phyloP scores from a whole-genome alignment of 1,284 basidiomycete genomes.

The Trichosporon ovoides region DNA sequence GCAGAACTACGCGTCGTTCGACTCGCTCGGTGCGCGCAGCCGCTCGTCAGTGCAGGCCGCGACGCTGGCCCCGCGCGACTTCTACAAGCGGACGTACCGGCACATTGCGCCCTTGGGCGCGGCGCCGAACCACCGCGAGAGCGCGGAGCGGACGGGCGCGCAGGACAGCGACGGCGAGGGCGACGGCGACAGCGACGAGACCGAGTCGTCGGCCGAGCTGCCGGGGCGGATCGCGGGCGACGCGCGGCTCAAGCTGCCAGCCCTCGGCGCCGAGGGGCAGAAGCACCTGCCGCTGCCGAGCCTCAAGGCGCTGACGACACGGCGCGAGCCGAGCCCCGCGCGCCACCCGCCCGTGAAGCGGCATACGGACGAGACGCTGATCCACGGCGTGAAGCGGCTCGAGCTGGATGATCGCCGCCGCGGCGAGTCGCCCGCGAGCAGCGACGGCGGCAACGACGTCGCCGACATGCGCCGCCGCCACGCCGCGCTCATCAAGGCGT shows the following conservation, averaged over 20 bases:
- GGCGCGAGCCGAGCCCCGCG: slow-evolving; percentile 19
- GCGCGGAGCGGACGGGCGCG: slow-evolving; percentile 27
- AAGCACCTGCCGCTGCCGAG: slow-evolving; percentile 14
- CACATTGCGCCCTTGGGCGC: slow-evolving; percentile 45
- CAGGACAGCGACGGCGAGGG: slow-evolving; percentile 2
- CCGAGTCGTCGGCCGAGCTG: neutral
- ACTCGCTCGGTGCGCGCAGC: slow-evolving; percentile 33
- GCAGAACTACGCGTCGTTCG: slow-evolving; percentile 29
- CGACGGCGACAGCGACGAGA: neutral
- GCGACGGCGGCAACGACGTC: neutral
- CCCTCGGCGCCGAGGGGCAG: slow-evolving; percentile 9
- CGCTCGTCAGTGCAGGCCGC: slow-evolving; percentile 29
- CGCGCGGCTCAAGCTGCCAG: slow-evolving; percentile 26
- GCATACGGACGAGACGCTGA: slow-evolving; percentile 42
- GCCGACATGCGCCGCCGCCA: slow-evolving; percentile 33
- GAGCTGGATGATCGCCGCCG: slow-evolving; percentile 32
- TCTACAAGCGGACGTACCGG: slow-evolving; percentile 45
- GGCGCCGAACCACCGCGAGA: slow-evolving; percentile 28
- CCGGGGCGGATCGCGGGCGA: slow-evolving; percentile 13
- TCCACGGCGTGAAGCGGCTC: slow-evolving; percentile 44
- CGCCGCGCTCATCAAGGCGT: slow-evolving; percentile 40
- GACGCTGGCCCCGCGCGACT: slow-evolving; percentile 36
- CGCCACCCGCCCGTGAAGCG: slow-evolving; percentile 37
- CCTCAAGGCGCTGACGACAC: slow-evolving; percentile 2
- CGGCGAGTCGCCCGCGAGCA: slow-evolving; percentile 14